Conservation (phyloP, 2,329 filamentous ascomycete species). For the Macrophomina tecta region DNA sequence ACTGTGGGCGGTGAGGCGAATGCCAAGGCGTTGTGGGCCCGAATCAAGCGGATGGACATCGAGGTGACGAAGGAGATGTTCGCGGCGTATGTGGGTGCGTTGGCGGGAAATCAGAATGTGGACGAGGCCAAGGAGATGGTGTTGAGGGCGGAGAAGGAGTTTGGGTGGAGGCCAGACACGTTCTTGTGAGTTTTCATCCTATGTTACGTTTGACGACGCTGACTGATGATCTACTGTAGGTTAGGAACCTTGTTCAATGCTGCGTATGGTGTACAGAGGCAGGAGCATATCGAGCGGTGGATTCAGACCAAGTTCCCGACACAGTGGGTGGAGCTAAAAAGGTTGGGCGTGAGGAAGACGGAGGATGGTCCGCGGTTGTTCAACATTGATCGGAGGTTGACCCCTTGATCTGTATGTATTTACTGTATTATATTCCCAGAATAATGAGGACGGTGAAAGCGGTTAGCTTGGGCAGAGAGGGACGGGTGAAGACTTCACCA, state of each 20-base stretch:
- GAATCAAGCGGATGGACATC: conserved; percentile 76
- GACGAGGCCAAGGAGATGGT: conserved; percentile 72
- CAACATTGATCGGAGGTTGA: conserved; percentile 35
- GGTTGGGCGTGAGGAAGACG: conserved; percentile 47
- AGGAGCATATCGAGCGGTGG: conserved; percentile 76
- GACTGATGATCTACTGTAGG: conserved; percentile 50
- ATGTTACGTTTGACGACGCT: conserved; percentile 13
- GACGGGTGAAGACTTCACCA: too few relatives aligned
- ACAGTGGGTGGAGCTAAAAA: conserved; percentile 71
- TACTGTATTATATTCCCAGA: not conserved
- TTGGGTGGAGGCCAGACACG: conserved; percentile 70
- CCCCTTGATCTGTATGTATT: conserved; percentile 25
- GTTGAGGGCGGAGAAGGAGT: conserved; percentile 68
- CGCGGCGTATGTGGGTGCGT: conserved; percentile 75
- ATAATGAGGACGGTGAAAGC: too few relatives aligned
- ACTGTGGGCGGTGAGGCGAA: conserved; percentile 51
- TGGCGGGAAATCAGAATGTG: conserved; percentile 75
- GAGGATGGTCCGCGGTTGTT: conserved; percentile 31
- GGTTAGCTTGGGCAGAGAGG: too few relatives aligned
- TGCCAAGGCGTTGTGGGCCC: conserved; percentile 69
- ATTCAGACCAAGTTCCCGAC: conserved; percentile 70
- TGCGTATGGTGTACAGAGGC: conserved; percentile 68
- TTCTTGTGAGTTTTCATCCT: conserved; percentile 67
- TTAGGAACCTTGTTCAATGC: conserved; percentile 79
- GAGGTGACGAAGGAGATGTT: conserved; percentile 77